Conservation (phyloP, 2,329 filamentous ascomycete species). For the Sporothrix pallida region DNA sequence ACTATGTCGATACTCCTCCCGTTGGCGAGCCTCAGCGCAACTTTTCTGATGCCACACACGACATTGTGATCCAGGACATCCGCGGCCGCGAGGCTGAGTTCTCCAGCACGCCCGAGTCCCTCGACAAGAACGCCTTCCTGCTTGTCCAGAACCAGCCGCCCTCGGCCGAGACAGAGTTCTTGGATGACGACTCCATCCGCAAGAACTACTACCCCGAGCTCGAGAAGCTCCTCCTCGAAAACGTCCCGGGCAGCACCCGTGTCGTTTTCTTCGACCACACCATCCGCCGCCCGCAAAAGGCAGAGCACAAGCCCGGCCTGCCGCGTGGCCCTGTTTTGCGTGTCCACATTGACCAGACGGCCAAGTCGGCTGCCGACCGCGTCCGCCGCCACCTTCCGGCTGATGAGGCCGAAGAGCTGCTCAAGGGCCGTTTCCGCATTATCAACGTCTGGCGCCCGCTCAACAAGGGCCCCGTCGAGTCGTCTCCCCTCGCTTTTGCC, state of each 20-base stretch:
- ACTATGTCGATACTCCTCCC: constrained; percentile 69
- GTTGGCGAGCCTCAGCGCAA: constrained; percentile 69
- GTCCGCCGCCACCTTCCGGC: constrained; percentile 68
- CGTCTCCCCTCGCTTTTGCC: constrained; percentile 71
- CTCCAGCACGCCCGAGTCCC: constrained; percentile 36
- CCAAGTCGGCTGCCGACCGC: constrained; percentile 66
- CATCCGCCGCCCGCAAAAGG: constrained; percentile 69
- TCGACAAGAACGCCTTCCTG: constrained; percentile 67
- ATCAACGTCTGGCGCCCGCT: constrained; percentile 85
- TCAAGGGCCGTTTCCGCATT: constrained; percentile 75
- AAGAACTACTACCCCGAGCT: constrained; percentile 84
- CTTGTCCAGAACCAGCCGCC: constrained; percentile 64
- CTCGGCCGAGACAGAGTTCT: constrained; percentile 65
- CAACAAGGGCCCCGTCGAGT: constrained; percentile 63
- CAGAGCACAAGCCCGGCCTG: constrained; percentile 49
- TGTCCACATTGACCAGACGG: constrained; percentile 86
- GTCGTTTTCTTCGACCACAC: constrained; percentile 88
- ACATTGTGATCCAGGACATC: constrained; percentile 71
- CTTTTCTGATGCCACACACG: constrained; percentile 57
- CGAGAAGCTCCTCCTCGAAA: constrained; percentile 69
- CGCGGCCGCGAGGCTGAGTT: constrained; percentile 66
- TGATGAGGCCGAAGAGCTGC: constrained; percentile 69
- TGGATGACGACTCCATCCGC: constrained; percentile 71
- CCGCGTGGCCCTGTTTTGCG: constrained; percentile 69
- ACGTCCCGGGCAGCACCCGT: constrained; percentile 68